These are phyloP conservation scores for Aspergillus conjunctus DNA, from an alignment of 495 filamentous ascomycete species.

Conservation along the genomic window DNA sequence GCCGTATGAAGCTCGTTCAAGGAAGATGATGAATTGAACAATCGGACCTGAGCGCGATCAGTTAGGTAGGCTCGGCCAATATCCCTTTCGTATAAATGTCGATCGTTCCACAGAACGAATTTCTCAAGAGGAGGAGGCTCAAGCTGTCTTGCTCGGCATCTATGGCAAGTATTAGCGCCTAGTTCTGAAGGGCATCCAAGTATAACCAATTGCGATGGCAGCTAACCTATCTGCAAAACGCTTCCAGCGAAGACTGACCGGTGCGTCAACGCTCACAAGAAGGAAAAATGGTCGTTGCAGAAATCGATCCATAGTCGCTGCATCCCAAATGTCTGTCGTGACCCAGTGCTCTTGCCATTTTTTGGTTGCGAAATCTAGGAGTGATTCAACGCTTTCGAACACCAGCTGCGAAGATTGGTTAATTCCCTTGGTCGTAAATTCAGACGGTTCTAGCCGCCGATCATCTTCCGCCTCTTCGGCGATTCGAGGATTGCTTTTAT, in stretches of 20 bases:
- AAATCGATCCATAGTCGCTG: constrained; percentile 68
- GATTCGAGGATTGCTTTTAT: constrained; percentile 21
- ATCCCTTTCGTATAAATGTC: constrained; percentile 68
- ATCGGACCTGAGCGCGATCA: constrained; percentile 74
- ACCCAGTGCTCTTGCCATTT: constrained; percentile 82
- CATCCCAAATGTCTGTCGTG: constrained; percentile 75
- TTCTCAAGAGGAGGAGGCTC: constrained; percentile 65
- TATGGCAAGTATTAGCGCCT: constrained; percentile 23
- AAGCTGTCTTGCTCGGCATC: constrained; percentile 45
- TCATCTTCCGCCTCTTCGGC: constrained; percentile 36
- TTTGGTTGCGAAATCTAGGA: constrained; percentile 84
- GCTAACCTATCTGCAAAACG: constrained; percentile 62
- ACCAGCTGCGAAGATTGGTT: constrained; percentile 27
- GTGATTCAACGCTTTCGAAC: constrained; percentile 61
- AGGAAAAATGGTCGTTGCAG: constrained; percentile 86
- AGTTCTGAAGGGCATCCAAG: not conserved
- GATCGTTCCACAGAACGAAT: constrained; percentile 77
- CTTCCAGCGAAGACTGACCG: constrained; percentile 77
- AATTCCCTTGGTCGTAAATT: constrained; percentile 26
- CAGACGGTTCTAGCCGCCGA: constrained; percentile 35
- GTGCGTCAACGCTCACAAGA: constrained; percentile 88
- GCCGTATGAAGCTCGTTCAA: constrained; percentile 67
- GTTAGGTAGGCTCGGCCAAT: constrained; percentile 71
- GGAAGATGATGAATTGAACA: constrained; percentile 80
- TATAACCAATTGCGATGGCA: not conserved